Percentiles rank a stretch among this genome's conserved stretches.
Evolutionary conservation across 2,329 filamentous ascomycete species (phyloP).

Genomic region (Colletotrichum tropicale): DNA sequence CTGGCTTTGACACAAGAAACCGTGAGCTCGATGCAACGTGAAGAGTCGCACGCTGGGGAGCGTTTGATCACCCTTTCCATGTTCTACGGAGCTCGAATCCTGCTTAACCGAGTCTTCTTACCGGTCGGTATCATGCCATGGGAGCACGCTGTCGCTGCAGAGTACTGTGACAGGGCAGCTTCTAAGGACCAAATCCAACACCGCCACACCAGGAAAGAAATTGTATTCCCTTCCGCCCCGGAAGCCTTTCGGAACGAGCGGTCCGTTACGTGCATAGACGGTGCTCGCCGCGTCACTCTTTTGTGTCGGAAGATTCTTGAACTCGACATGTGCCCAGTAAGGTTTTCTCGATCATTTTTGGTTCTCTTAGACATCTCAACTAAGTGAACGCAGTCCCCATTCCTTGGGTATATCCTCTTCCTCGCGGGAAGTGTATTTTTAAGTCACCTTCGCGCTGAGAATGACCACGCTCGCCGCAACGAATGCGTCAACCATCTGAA

Average conservation of each 20-base stretch:
- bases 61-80: accelerated
- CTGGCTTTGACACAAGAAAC: not conserved
- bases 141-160: not conserved
- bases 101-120: not conserved
- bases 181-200: not conserved
- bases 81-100: not conserved
- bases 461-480: not conserved
- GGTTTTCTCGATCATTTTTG: not conserved
- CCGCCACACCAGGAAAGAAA: not conserved
- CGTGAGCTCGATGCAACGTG: not conserved
- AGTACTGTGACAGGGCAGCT: not conserved
- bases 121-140: not conserved
- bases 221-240: not conserved
- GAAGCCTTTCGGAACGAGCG: not conserved
- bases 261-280: not conserved
- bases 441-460: not conserved
- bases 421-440: not conserved
- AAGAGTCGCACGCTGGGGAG: not conserved
- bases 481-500: not conserved
- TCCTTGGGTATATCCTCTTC: not conserved
- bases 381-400: not conserved
- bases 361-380: not conserved
- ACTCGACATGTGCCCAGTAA: not conserved
- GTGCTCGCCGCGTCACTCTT: not conserved
- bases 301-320: not conserved